These are phyloP conservation scores for Penicillium digitatum DNA, from an alignment of 2,329 filamentous ascomycete genomes.

Conservation along the genomic window DNA sequence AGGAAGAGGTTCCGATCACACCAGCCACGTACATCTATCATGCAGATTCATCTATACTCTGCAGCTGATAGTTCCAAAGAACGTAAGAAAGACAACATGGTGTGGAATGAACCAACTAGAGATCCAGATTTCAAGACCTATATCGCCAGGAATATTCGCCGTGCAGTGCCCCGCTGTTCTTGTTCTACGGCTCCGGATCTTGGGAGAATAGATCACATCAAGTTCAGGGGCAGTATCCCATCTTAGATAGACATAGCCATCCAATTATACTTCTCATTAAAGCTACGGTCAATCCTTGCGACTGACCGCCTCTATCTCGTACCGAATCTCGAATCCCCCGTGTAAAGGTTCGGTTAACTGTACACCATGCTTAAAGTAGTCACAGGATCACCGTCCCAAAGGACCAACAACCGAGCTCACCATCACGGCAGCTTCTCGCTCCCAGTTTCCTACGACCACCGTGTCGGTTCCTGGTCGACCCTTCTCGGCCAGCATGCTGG, in stretches of 20 bases:
- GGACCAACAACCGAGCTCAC: conserved; percentile 72
- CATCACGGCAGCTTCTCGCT: conserved; percentile 93
- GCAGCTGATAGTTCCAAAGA: too few relatives aligned
- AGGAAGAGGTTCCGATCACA: neutral
- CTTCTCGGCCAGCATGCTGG: conserved; percentile 46
- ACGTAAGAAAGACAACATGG: too few relatives aligned
- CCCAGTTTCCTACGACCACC: conserved; percentile 62
- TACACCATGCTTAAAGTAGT: neutral
- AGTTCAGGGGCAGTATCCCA: neutral
- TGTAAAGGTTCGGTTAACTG: neutral
- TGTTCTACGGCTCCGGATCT: neutral
- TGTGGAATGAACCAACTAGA: neutral
- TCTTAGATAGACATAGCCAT: neutral
- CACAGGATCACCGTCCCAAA: conserved; percentile 33
- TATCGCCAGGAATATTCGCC: neutral
- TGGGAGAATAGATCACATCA: neutral
- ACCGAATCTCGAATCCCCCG: neutral
- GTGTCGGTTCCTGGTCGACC: conserved; percentile 42
- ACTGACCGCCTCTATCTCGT: neutral
- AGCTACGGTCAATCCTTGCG: neutral
- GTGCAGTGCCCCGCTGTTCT: neutral
- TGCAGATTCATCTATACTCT: too few relatives aligned
- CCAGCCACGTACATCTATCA: neutral
- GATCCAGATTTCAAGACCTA: neutral
- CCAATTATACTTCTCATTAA: neutral